phyloP scores from a whole-genome alignment of 2,329 filamentous ascomycete species.

The Trichoderma brevicompactum region DNA sequence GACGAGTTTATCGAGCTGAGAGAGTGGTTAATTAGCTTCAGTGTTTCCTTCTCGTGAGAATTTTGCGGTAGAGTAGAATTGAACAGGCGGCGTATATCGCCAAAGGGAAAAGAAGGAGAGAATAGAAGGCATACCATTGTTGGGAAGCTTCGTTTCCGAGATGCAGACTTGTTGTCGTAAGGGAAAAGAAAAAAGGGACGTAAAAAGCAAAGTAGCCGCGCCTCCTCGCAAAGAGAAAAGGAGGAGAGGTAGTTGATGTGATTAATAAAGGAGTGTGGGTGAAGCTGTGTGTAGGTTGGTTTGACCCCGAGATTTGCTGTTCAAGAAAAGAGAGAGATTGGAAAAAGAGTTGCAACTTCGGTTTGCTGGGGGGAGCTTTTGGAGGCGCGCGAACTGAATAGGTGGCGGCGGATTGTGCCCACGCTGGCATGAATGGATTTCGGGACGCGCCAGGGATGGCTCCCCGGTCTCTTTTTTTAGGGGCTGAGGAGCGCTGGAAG shows the following conservation, averaged over 20 bases:
- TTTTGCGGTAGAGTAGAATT: not conserved
- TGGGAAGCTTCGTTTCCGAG: slow-evolving; percentile 19
- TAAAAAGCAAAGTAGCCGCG: not conserved
- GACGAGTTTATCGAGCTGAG: slow-evolving; percentile 84
- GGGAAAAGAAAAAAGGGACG: not conserved
- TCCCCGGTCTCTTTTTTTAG: not conserved
- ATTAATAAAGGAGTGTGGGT: slow-evolving; percentile 28
- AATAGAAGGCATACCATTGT: slow-evolving; percentile 42
- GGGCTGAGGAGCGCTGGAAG: not conserved
- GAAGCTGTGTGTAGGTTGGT: too few relatives aligned
- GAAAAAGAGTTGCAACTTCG: not conserved
- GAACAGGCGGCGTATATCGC: not conserved
- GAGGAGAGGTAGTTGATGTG: not conserved
- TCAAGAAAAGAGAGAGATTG: not conserved
- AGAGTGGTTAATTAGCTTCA: not conserved
- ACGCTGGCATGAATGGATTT: slow-evolving; percentile 29
- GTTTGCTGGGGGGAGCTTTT: too few relatives aligned
- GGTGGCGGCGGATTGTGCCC: slow-evolving; percentile 16
- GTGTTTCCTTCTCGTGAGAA: not conserved
- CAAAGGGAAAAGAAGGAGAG: slow-evolving; percentile 17
- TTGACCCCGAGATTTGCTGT: too few relatives aligned
- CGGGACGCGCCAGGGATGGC: slow-evolving; percentile 13
- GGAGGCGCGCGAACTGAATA: slow-evolving; percentile 8
- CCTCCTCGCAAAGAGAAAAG: not conserved
- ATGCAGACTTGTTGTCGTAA: too few relatives aligned